phyloP scores from a whole-genome alignment of 2,329 filamentous ascomycete species.

The Diplodia corticola region DNA sequence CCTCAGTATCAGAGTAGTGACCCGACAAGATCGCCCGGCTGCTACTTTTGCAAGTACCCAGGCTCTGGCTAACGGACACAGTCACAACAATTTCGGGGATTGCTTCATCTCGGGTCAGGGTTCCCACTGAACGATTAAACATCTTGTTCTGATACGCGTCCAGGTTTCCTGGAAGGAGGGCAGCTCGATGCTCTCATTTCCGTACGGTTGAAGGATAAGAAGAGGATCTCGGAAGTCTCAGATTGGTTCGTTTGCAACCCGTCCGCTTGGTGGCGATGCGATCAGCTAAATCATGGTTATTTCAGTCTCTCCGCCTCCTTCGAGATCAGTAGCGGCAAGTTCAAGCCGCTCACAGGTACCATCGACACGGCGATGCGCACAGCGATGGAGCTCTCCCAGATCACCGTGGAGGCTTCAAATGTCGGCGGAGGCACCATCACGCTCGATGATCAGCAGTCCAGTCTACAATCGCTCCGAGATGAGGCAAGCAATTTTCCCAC shows the following conservation, averaged over 20 bases:
- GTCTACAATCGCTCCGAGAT: neutral
- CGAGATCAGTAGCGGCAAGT: neutral
- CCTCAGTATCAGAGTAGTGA: neutral
- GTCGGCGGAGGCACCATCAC: neutral
- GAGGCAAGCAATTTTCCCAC: neutral
- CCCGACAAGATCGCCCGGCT: neutral
- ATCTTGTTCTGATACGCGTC: neutral
- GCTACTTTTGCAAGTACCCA: neutral
- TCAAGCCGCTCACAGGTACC: neutral
- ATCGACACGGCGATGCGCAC: neutral
- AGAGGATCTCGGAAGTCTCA: neutral
- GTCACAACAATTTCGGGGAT: neutral
- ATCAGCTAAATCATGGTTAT: neutral
- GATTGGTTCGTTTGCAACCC: neutral
- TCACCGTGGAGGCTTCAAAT: neutral
- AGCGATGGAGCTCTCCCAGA: neutral
- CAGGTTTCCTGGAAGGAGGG: neutral
- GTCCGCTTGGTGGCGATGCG: neutral
- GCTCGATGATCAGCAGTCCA: neutral
- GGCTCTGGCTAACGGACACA: neutral
- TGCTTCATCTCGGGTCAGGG: neutral
- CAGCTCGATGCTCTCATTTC: neutral
- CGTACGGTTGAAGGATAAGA: neutral
- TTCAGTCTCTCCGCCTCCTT: neutral
- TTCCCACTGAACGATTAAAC: neutral